Percentiles rank a stretch among this genome's conserved stretches.
phyloP scores from a whole-genome alignment of 164 flowering plant genomes.

The Umbellularia californica region DNA sequence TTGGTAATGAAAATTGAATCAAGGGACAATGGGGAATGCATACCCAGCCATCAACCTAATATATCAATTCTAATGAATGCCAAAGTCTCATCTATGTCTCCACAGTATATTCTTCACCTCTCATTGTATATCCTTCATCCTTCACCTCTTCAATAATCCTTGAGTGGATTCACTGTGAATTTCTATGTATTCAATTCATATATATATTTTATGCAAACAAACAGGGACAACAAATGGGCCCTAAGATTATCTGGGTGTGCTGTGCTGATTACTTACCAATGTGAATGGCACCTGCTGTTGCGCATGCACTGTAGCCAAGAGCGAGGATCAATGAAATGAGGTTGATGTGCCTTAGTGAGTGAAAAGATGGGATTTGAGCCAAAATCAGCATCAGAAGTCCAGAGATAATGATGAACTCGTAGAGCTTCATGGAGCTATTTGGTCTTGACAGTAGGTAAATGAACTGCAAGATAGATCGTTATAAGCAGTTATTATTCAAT shows the following conservation, averaged over 20 bases:
- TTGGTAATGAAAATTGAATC: no score
- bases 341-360: constrained; percentile 86
- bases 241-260: background rate
- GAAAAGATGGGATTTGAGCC: constrained; percentile 94
- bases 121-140: no score
- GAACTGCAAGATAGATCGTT: constrained; percentile 37
- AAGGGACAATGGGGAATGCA: no score
- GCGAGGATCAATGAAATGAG: constrained; percentile 64
- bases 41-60: no score
- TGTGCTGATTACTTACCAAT: constrained; percentile 40
- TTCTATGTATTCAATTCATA: no score
- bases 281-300: constrained; percentile 69
- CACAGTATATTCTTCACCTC: no score
- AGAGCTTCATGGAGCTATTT: constrained; percentile 65
- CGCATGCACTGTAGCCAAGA: constrained; percentile 71
- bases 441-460: constrained; percentile 59
- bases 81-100: no score
- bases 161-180: no score
- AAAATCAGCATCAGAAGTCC: constrained; percentile 71
- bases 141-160: no score
- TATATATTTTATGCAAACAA: no score
- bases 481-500: background rate
- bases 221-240: background rate
- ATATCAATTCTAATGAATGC: no score
- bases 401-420: constrained; percentile 64